A percentile compares a stretch with the other conserved stretches of the same genome.
phyloP scores from a whole-genome alignment of 371 early-diverging fungal species.

The Mortierella sp. region DNA sequence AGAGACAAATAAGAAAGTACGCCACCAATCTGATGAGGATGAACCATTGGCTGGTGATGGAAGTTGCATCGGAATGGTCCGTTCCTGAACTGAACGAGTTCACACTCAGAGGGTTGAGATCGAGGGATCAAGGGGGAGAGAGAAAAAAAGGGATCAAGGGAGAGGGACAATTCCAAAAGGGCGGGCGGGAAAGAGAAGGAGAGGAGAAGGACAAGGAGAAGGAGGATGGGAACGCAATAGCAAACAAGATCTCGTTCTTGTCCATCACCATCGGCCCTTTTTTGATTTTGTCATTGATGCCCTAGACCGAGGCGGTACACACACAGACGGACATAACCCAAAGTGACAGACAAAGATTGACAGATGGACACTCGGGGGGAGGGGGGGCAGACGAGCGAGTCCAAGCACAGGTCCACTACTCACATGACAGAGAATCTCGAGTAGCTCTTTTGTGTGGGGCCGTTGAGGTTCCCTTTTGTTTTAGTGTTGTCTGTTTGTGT shows the following conservation, averaged over 20 bases:
- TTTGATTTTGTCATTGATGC: too few species aligned
- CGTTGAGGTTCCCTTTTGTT: not conserved
- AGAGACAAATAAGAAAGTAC: not conserved
- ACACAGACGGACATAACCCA: not conserved
- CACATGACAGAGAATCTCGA: not conserved
- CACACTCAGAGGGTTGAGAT: too few species aligned
- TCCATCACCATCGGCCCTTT: not conserved
- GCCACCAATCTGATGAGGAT: not conserved
- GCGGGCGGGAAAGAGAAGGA: not conserved
- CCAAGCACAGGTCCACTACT: not conserved
- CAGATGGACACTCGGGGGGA: not conserved
- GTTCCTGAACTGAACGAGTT: not conserved
- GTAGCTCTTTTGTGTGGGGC: slow-evolving; percentile 5
- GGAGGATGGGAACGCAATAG: not conserved
- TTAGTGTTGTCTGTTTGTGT: not conserved
- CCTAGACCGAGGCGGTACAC: not conserved
- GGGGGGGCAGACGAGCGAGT: not conserved
- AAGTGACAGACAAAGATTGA: slow-evolving; percentile 2
- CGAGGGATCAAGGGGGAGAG: not conserved
- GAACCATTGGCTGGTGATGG: slow-evolving; percentile 1
- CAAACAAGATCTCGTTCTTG: not conserved
- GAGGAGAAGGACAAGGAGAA: not conserved
- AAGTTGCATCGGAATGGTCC: not conserved
- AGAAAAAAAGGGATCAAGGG: not conserved
- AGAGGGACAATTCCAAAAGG: not conserved